Base-by-base conservation (phyloP, 2,329 filamentous ascomycete genomes). In the Scedosporium dehoogii region DNA sequence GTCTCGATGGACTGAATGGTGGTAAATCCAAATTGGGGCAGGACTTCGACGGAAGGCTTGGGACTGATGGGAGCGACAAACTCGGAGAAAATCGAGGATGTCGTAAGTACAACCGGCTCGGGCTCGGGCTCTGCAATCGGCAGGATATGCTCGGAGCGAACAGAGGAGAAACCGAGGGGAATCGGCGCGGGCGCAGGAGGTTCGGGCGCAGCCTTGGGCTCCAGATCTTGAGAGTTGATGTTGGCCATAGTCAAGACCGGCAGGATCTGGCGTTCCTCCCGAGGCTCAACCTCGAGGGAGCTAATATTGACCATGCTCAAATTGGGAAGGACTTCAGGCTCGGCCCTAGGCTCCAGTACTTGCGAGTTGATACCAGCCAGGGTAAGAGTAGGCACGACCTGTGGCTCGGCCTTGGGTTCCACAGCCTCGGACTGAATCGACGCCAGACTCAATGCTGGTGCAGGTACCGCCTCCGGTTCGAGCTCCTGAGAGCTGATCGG, bases 1-100 rank as follows among this genome's bases (percentile, higher is more conserved):
- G 76, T 81, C 61, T 79, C 76, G 6, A 81, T 69, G 3, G 77
- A 76, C 63, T 75, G 73, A 51, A 83, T 74, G 1, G 73, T 66
- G 3, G 80, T 80, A 67, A 81, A 78, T 16, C 70, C 76, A 59
- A 79, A 72, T 4, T 67, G 9, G 74, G 70, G 38, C 7, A 67
- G 57, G 14, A 29, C 23, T 41, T 62, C 53, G 14, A 61, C 38
- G 18, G 60, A 23, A 4, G 69, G 51, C 3, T 62, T 62, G 9
- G 66, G 57, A 10, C 38, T 58, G 16, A 62, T 41, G n/a, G 65
- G 65, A 23, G 53, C 42, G 18, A 65, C 58, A 10, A 59, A 58
- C 42, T 66, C 65, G 7, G 62, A 61, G 16, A 46, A 42, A 41
- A 68, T 66, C 2, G 58, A 42, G 3, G 69, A 70, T 6, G 72